Conservation (phyloP, 2,329 filamentous ascomycete species). For the Knoxdaviesia capensis region DNA sequence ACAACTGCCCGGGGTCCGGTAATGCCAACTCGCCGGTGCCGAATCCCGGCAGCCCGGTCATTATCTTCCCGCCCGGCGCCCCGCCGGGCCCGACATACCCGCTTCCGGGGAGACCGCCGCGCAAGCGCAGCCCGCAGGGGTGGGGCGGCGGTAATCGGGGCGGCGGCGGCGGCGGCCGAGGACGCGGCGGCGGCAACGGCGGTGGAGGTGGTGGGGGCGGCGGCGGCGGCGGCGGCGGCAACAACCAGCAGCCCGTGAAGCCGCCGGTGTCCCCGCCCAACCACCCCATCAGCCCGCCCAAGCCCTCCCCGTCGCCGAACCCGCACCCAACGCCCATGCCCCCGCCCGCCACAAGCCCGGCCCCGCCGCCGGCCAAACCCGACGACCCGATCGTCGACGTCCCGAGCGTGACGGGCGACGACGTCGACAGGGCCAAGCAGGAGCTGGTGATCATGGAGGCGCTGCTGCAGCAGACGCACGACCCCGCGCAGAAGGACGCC, state of each 20-base stretch:
- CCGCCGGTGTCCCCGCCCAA: neutral
- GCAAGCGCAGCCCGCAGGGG: conserved; percentile 1
- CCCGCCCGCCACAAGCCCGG: neutral
- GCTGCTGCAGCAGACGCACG: conserved; percentile 1
- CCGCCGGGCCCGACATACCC: neutral
- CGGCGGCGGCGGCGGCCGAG: neutral
- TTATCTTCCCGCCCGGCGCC: neutral
- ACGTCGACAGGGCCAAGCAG: conserved; percentile 3
- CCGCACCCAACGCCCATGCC: neutral
- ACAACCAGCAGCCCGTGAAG: neutral
- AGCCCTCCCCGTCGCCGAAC: neutral
- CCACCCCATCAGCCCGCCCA: neutral
- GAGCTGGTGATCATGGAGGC: conserved; percentile 1
- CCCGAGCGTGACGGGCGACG: neutral
- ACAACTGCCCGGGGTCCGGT: neutral
- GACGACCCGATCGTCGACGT: neutral
- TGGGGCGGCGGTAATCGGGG: neutral
- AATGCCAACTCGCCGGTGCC: neutral
- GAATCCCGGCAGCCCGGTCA: neutral
- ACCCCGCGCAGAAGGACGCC: neutral
- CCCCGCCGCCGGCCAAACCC: neutral
- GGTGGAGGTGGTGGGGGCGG: too few relatives aligned
- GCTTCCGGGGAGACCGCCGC: neutral
- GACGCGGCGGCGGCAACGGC: neutral
- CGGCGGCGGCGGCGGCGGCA: neutral